Evolutionary conservation across 768 basidiomycete species (phyloP), one percentile per base, ranked within the genome.

Genomic region (Suillus luteus): DNA sequence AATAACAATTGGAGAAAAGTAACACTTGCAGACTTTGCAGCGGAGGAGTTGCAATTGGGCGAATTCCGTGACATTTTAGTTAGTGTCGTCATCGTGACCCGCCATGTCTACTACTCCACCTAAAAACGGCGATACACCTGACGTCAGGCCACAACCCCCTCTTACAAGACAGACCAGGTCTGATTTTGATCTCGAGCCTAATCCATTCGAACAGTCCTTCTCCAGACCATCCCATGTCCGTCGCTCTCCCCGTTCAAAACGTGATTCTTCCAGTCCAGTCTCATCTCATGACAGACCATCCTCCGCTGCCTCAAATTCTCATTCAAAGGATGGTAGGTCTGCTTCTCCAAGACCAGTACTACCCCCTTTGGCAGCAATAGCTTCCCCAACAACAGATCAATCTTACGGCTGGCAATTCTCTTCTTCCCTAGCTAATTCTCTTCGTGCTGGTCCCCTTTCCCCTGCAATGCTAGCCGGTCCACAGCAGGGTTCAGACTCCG

Each of bases 391-490:
- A 24, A 41, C 57, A 58, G 84, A 82, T 61, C 74, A 77, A 5
- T 74, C 76, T 27, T 85, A 84, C 64, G 75, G 74, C 62, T 87
- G 94, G 92, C 83, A 81, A 41, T 87, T 87, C 72, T 82, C 84
- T 48, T 76, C 83, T 15, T 82, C 87, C 49, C 78, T 89, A 57
- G 77, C 82, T 49, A 91, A 91, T 75, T 95, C 93, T 2, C 86
- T 99, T 40, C 88, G 96, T 54, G 85, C 95, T 0, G 96, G 96
- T 5, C 96, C 96, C 1, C 88, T 99, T 61, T 95, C 93, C 6
- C 96, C 96, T 37, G 95, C 96, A 61, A 96, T 98, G 93, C 89
- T 97, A 64, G 87, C 93, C 33, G 96, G 92, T 10, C 96, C 95
- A 4, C 88, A 87, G 73, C 82, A 81, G 55, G 68, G 78, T 59